Evolutionary conservation across 1,284 basidiomycete species (phyloP).

Genomic region (Malassezia arunalokei): DNA sequence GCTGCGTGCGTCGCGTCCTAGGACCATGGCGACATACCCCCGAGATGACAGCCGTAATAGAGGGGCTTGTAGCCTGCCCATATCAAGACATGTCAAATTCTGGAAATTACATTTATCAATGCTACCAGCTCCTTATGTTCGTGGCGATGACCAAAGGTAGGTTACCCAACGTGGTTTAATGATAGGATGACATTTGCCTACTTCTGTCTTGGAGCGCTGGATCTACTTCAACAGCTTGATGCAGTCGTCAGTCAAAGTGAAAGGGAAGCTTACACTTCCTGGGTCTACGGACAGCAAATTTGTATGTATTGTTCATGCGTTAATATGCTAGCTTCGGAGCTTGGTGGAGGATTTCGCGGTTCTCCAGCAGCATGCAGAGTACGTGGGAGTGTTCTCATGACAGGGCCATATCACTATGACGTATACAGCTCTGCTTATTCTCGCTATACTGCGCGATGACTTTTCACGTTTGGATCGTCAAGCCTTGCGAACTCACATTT

Average conservation of each 20-base stretch:
- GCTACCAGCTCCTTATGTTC: conserved; percentile 32
- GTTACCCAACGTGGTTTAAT: not conserved
- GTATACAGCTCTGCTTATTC: conserved; percentile 32
- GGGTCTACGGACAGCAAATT: conserved; percentile 76
- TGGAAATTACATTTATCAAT: conserved; percentile 31
- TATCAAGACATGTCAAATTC: conserved; percentile 29
- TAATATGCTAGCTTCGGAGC: conserved; percentile 19
- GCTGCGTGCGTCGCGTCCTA: too few species aligned
- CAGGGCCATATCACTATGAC: conserved; percentile 32
- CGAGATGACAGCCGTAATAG: too few species aligned
- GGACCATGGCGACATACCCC: too few species aligned
- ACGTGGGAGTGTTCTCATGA: not conserved
- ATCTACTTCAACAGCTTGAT: conserved; percentile 22
- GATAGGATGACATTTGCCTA: conserved; percentile 36
- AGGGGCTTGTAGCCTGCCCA: not conserved
- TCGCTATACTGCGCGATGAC: conserved; percentile 33
- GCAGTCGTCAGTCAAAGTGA: conserved; percentile 17
- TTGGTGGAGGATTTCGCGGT: conserved; percentile 29
- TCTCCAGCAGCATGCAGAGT: conserved; percentile 3
- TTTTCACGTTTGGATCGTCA: conserved; percentile 22
- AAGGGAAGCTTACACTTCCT: conserved; percentile 48
- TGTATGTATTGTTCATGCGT: conserved; percentile 10
- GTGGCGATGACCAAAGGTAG: conserved; percentile 35
- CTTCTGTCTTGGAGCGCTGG: conserved; percentile 35
- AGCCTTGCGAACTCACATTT: conserved; percentile 16